Conservation (phyloP, 2,329 filamentous ascomycete species). For the Diplodia seriata region DNA sequence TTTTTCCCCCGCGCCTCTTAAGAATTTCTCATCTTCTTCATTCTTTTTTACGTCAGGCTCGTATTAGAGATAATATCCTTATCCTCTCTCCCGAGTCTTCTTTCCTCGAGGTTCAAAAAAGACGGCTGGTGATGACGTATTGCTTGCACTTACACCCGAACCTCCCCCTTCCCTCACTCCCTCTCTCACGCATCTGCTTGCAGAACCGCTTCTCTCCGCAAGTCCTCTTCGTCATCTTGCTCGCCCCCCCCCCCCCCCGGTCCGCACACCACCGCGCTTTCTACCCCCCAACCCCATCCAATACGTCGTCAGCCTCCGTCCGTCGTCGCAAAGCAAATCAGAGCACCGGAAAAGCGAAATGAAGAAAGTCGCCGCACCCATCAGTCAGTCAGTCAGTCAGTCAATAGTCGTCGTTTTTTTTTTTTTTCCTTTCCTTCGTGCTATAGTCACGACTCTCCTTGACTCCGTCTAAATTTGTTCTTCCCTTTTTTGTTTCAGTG, state of each 20-base stretch:
- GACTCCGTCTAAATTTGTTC: not conserved
- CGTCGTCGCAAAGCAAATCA: not conserved
- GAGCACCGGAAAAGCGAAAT: too few species aligned
- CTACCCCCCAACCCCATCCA: not conserved
- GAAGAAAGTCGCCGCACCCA: not conserved
- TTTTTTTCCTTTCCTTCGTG: not conserved
- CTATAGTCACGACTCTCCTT: not conserved
- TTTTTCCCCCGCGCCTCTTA: not conserved
- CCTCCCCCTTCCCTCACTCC: not conserved
- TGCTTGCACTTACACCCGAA: not conserved
- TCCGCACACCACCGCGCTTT: not conserved
- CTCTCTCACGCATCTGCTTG: not conserved
- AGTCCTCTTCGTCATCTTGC: not conserved
- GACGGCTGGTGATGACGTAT: constrained; percentile 24
- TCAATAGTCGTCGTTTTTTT: not conserved
- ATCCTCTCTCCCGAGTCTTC: constrained; percentile 7
- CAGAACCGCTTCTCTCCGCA: not conserved
- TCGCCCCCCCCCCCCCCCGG: not conserved
- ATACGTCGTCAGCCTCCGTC: not conserved
- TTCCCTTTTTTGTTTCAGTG: not conserved
- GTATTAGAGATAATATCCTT: constrained; percentile 24
- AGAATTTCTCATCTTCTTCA: not conserved
- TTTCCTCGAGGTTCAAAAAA: not conserved
- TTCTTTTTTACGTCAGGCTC: not conserved
- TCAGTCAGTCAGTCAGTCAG: not conserved